Conservation (phyloP, 169 alveolate species). For the Plasmodium yoelii region DNA sequence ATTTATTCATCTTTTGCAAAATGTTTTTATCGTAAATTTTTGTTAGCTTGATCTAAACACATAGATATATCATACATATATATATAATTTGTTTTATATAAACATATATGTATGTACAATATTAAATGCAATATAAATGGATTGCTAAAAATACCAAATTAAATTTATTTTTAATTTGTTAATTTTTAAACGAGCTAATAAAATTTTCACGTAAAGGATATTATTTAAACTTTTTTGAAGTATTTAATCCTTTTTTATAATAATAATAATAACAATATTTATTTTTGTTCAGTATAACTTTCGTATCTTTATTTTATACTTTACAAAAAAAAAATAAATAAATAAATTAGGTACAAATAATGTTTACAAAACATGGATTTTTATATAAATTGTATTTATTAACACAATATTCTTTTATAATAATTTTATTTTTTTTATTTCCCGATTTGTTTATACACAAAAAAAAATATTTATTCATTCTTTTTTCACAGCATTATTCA, state of each 20-base stretch:
- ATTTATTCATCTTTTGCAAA: constrained; percentile 11
- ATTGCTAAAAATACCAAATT: constrained; percentile 39
- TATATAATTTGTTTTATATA: constrained; percentile 11
- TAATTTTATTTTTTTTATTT: background rate
- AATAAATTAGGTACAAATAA: no score
- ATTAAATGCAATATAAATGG: constrained; percentile 17
- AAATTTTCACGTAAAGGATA: background rate
- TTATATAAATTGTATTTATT: background rate
- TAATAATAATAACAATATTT: no score
- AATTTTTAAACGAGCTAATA: constrained; percentile 12
- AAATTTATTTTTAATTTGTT: constrained; percentile 18
- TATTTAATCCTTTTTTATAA: constrained; percentile 5
- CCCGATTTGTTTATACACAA: background rate
- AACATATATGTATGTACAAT: constrained; percentile 9
- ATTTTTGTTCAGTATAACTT: no score
- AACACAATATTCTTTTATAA: background rate
- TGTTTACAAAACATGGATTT: no score
- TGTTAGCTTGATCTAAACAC: constrained; percentile 33
- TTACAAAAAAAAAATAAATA: no score
- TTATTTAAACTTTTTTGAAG: background rate
- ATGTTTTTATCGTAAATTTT: constrained; percentile 31
- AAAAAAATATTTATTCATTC: background rate
- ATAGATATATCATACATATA: constrained; percentile 1
- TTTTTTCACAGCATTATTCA: constrained; percentile 57
- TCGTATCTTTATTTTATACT: background rate